phyloP scores from a whole-genome alignment of 768 basidiomycete species.

The Tulasnella calospora region DNA sequence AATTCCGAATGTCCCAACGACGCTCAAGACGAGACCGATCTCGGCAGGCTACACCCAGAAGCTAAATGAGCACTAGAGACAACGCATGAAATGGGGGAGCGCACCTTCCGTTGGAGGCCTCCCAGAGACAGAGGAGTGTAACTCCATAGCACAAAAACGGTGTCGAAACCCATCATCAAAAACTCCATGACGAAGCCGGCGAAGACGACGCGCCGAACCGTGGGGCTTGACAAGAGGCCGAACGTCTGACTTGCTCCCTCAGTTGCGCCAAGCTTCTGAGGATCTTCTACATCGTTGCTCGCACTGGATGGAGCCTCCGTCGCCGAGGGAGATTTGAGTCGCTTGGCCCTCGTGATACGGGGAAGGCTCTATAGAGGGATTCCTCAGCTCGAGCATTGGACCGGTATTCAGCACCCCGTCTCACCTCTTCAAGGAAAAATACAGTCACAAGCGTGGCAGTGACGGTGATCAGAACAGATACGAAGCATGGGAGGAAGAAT shows the following conservation, averaged over 20 bases:
- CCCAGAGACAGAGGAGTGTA: constrained; percentile 56
- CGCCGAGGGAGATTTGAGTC: background rate
- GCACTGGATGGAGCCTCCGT: background rate
- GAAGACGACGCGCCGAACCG: constrained; percentile 23
- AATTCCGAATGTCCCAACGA: constrained; percentile 1
- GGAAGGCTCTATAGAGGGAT: constrained; percentile 18
- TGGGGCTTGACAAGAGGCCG: constrained; percentile 19
- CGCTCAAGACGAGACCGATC: background rate
- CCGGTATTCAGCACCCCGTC: background rate
- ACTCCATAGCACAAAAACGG: constrained; percentile 65
- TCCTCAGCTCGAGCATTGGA: background rate
- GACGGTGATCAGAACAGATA: constrained; percentile 27
- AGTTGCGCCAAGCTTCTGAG: background rate
- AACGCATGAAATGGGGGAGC: constrained; percentile 28
- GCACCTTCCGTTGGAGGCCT: constrained; percentile 56
- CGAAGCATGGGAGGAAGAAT: constrained; percentile 32
- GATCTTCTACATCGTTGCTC: background rate
- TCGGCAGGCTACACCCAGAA: constrained; percentile 4
- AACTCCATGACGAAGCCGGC: constrained; percentile 41
- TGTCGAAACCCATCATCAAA: constrained; percentile 54
- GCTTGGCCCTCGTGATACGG: background rate
- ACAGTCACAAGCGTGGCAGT: constrained; percentile 21
- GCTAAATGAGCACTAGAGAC: background rate
- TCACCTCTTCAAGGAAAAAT: constrained; percentile 29
- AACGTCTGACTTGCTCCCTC: background rate